A percentile compares a stretch with the other conserved stretches of the same genome.
Evolutionary conservation across 2,329 filamentous ascomycete species (phyloP).

Genomic region (Hypoxylon sp.): DNA sequence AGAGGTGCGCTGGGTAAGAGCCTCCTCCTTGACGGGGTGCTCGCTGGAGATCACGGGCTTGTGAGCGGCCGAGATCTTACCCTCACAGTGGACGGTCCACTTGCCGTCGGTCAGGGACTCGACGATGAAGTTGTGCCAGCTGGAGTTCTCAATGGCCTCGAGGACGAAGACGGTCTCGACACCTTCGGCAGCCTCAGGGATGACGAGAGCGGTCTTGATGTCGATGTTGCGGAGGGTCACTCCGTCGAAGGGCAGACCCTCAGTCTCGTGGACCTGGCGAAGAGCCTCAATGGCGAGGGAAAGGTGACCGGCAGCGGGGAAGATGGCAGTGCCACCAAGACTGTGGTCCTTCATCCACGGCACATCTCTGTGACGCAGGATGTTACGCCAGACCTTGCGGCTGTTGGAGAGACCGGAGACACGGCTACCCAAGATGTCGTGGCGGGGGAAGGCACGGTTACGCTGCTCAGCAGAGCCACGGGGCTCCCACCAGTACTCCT

Average conservation of each 20-base stretch:
- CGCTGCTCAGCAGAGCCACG: conserved; percentile 42
- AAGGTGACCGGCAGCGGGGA: conserved; percentile 39
- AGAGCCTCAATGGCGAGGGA: conserved; percentile 38
- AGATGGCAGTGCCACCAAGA: conserved; percentile 31
- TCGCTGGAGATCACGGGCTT: conserved; percentile 9
- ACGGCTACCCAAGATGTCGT: conserved; percentile 41
- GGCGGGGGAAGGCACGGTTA: conserved; percentile 32
- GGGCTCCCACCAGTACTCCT: conserved; percentile 38
- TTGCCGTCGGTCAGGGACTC: conserved; percentile 37
- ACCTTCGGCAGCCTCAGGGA: conserved; percentile 45
- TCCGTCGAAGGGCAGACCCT: conserved; percentile 18
- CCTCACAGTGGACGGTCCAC: conserved; percentile 42
- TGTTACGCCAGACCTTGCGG: conserved; percentile 39
- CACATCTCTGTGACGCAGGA: conserved; percentile 28
- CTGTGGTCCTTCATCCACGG: conserved; percentile 37
- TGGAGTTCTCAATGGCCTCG: conserved; percentile 35
- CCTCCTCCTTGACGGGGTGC: conserved; percentile 8
- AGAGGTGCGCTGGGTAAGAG: conserved; percentile 38
- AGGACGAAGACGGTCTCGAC: conserved; percentile 40
- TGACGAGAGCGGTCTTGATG: conserved; percentile 45
- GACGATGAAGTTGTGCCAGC: conserved; percentile 46
- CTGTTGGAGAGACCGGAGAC: conserved; percentile 21
- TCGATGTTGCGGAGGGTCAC: conserved; percentile 43
- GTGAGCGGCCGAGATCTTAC: conserved; percentile 20
- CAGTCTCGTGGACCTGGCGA: conserved; percentile 31